phyloP scores from a whole-genome alignment of 805 yeast genomes.

The Wickerhamiella occidentalis region DNA sequence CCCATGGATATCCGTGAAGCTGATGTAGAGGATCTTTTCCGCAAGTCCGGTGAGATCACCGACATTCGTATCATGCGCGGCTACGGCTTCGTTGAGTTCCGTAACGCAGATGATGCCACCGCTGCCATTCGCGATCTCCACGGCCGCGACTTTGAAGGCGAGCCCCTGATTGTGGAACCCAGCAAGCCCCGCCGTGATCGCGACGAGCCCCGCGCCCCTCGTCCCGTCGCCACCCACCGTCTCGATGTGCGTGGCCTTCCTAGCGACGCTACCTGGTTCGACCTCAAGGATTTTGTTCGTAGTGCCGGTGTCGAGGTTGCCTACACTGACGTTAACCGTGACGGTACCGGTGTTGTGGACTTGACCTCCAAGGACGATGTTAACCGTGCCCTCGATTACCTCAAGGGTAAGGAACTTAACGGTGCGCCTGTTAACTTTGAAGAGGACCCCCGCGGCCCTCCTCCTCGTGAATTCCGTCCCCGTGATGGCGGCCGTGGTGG shows the following conservation, averaged over 20 bases:
- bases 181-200: slow-evolving; percentile 25
- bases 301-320: slow-evolving; percentile 38
- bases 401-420: slow-evolving; percentile 63
- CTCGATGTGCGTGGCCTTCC: slow-evolving; percentile 16
- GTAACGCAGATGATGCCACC: slow-evolving; percentile 45
- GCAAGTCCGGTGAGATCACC: slow-evolving; percentile 39
- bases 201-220: slow-evolving; percentile 18
- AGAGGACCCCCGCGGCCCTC: slow-evolving; percentile 43
- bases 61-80: slow-evolving; percentile 47
- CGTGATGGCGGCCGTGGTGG: slow-evolving; percentile 30
- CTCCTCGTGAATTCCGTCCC: slow-evolving; percentile 31
- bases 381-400: slow-evolving; percentile 62
- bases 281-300: slow-evolving; percentile 55
- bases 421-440: slow-evolving; percentile 57
- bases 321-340: slow-evolving; percentile 29
- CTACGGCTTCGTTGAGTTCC: slow-evolving; percentile 59
- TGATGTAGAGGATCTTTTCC: slow-evolving; percentile 41
- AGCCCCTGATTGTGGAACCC: slow-evolving; percentile 26
- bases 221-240: slow-evolving; percentile 21
- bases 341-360: slow-evolving; percentile 54
- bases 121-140: slow-evolving; percentile 46
- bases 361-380: slow-evolving; percentile 90
- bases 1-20: slow-evolving; percentile 17
- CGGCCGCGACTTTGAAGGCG: slow-evolving; percentile 28
- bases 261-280: slow-evolving; percentile 34